A percentile compares a stretch with the other conserved stretches of the same genome.
These are phyloP conservation scores for Anthostomella pinea DNA, from an alignment of 2,329 filamentous ascomycete species.

Conservation along the genomic window DNA sequence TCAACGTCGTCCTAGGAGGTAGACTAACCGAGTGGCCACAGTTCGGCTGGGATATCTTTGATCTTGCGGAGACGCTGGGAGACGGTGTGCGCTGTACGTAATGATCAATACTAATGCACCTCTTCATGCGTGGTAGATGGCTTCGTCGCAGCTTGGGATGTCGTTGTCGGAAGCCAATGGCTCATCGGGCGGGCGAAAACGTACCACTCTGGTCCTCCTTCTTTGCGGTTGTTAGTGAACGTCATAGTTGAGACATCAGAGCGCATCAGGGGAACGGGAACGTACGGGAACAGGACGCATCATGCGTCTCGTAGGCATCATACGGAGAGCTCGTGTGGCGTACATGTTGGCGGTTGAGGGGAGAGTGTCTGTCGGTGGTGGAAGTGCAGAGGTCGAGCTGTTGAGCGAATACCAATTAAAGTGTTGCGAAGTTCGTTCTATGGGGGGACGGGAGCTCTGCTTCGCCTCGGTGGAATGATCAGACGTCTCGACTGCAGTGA, in stretches of 20 bases:
- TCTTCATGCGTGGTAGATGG: constrained; percentile 1
- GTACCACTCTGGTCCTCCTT: constrained; percentile 67
- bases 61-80: constrained; percentile 90
- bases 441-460: background rate
- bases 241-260: constrained; percentile 35
- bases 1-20: constrained; percentile 19
- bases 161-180: constrained; percentile 16
- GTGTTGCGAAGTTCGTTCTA: constrained; percentile 1
- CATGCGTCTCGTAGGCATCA: constrained; percentile 65
- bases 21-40: constrained; percentile 85
- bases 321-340: constrained; percentile 62
- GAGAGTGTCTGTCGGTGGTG: constrained; percentile 17
- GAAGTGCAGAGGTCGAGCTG: constrained; percentile 4
- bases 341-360: constrained; percentile 52
- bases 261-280: constrained; percentile 17
- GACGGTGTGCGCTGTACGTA: constrained; percentile 78
- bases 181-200: constrained; percentile 34
- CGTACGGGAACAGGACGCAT: constrained; percentile 72
- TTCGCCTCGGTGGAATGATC: background rate
- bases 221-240: constrained; percentile 44
- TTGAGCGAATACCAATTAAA: constrained; percentile 7
- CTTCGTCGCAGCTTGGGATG: constrained; percentile 4
- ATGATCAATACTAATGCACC: constrained; percentile 14
- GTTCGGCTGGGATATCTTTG: constrained; percentile 87
- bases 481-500: background rate